Evolutionary conservation across 148 eudicot genomes (phyloP).

Genomic region (Oxyria digyna): DNA sequence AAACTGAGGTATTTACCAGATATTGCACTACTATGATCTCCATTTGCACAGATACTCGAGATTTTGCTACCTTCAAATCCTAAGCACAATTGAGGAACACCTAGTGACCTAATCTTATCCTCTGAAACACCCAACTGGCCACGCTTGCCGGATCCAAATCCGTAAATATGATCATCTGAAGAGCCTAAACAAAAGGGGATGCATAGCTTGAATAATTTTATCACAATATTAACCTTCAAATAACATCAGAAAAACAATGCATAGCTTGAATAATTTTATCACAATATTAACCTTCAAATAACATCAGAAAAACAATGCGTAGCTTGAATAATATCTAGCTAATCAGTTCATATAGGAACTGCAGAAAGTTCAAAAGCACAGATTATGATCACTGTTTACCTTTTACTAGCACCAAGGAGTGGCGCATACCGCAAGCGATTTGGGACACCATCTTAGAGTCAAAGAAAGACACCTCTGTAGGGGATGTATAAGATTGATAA

Average conservation of each 20-base stretch:
- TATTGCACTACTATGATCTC: conserved; percentile 89
- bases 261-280: not conserved
- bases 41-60: conserved; percentile 51
- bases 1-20: conserved; percentile 33
- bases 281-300: not conserved
- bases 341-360: not conserved
- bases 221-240: not conserved
- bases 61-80: conserved; percentile 39
- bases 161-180: conserved; percentile 36
- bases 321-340: not conserved
- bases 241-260: too few species aligned
- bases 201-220: not conserved
- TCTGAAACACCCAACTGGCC: conserved; percentile 77
- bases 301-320: too few species aligned
- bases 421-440: conserved; percentile 94
- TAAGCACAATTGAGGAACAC: conserved; percentile 39
- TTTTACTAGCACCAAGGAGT: conserved; percentile 55
- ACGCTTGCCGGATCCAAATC: conserved; percentile 85
- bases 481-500: conserved; percentile 36
- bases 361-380: not conserved
- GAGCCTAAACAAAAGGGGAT: conserved; percentile 16
- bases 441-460: conserved; percentile 46
- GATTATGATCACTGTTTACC: conserved; percentile 27
- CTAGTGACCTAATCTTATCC: conserved; percentile 35
- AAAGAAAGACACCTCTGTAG: conserved; percentile 39